phyloP scores from a whole-genome alignment of 768 basidiomycete genomes.

The Myochromella boudieri region DNA sequence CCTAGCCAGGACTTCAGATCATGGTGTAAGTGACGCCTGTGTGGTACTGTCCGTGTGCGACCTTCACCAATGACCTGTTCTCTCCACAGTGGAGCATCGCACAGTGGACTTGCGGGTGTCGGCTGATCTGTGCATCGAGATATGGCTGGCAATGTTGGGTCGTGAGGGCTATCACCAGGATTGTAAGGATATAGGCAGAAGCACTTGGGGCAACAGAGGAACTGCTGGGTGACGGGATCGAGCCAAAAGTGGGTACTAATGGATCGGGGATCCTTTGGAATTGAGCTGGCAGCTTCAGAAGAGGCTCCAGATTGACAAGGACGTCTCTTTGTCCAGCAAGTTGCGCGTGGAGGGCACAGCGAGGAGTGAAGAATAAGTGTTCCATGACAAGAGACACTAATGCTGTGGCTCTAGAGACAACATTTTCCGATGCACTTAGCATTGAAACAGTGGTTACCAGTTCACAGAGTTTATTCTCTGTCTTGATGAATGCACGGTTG shows the following conservation, averaged over 20 bases:
- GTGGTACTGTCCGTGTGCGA: background rate
- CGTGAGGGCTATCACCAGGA: background rate
- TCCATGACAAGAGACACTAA: background rate
- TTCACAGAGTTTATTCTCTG: slow-evolving; percentile 5
- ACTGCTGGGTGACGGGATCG: background rate
- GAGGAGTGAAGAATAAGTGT: slow-evolving; percentile 19
- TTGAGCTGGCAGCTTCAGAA: background rate
- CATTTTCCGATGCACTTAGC: background rate
- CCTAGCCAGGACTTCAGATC: background rate
- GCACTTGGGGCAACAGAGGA: background rate
- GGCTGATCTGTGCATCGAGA: background rate
- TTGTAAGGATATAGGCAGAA: slow-evolving; percentile 1
- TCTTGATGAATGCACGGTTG: slow-evolving; percentile 6
- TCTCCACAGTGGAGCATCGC: background rate
- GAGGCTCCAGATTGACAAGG: slow-evolving; percentile 3
- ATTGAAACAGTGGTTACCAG: slow-evolving; percentile 4
- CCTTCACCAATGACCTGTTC: background rate
- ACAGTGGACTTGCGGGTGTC: background rate
- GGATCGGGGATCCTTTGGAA: slow-evolving; percentile 24
- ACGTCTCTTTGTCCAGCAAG: slow-evolving; percentile 20
- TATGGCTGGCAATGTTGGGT: too few relatives aligned
- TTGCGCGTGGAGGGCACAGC: slow-evolving; percentile 16
- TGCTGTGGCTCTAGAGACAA: background rate
- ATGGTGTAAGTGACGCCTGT: background rate
- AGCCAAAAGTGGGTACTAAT: background rate